Conservation (phyloP, 1,139 yeast genomes). For the Geotrichum aggregatum region DNA sequence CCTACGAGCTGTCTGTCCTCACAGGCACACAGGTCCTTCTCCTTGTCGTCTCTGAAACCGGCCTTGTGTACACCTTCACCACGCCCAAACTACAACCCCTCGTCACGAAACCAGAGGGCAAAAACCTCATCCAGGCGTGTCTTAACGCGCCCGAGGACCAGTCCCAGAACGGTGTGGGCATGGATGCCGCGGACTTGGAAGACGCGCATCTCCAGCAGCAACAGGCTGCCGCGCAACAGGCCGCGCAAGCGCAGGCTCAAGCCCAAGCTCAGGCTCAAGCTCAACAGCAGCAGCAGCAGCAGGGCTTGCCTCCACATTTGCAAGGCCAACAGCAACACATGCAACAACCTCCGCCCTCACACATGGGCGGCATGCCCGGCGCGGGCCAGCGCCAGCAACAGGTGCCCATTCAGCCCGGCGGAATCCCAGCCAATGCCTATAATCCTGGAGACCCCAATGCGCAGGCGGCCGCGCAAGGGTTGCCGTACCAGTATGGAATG, state of each 20-base stretch:
- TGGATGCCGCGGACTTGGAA: neutral
- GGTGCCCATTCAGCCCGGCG: slow-evolving; percentile 7
- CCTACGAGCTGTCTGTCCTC: slow-evolving; percentile 89
- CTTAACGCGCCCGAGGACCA: slow-evolving; percentile 36
- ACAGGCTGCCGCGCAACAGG: neutral
- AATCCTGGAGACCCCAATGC: slow-evolving; percentile 11
- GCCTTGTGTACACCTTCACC: slow-evolving; percentile 95
- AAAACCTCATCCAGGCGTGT: slow-evolving; percentile 93
- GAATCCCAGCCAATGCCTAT: slow-evolving; percentile 7
- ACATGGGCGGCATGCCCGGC: slow-evolving; percentile 2
- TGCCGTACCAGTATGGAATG: slow-evolving; percentile 4
- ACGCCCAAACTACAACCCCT: slow-evolving; percentile 97
- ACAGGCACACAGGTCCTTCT: slow-evolving; percentile 95
- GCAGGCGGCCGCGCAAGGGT: neutral
- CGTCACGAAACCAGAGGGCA: slow-evolving; percentile 95
- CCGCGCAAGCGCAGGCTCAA: neutral
- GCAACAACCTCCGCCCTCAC: slow-evolving; percentile 1
- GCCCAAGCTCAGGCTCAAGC: neutral
- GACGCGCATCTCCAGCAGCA: neutral
- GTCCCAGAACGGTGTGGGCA: neutral
- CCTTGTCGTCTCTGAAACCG: slow-evolving; percentile 94
- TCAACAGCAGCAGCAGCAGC: slow-evolving; percentile 2
- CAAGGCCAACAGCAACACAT: neutral
- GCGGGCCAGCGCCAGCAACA: slow-evolving; percentile 8
- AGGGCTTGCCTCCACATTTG: neutral